A percentile compares a stretch with the other conserved stretches of the same genome.
Evolutionary conservation across 352 stramenopile species (phyloP).

Genomic region (Phytopythium vexans): DNA sequence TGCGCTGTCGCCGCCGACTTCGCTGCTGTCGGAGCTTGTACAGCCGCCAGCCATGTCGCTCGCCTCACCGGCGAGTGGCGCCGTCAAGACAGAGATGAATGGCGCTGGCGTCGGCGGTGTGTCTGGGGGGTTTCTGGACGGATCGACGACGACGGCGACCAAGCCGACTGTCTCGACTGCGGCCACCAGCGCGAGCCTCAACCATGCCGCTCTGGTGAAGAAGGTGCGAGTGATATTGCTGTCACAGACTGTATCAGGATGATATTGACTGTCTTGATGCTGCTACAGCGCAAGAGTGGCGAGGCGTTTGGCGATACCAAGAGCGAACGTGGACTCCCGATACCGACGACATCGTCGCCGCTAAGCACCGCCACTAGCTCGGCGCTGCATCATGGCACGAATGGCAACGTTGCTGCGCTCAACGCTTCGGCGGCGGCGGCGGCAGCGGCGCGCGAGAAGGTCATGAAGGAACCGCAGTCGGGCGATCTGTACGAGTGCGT

Average conservation of each 20-base stretch:
- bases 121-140: no score
- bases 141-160: not conserved
- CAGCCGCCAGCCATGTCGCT: constrained; percentile 41
- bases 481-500: constrained; percentile 83
- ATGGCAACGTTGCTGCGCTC: constrained; percentile 13
- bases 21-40: constrained; percentile 57
- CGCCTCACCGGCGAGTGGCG: not conserved
- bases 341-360: constrained; percentile 12
- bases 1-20: constrained; percentile 68
- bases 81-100: not conserved
- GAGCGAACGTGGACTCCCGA: constrained; percentile 16
- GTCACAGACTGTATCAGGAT: not conserved
- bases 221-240: constrained; percentile 2
- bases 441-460: constrained; percentile 57
- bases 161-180: not conserved
- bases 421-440: constrained; percentile 24
- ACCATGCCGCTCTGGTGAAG: constrained; percentile 3
- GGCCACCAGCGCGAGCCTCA: not conserved
- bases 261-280: not conserved
- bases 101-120: no score
- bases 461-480: constrained; percentile 81
- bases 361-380: constrained; percentile 12
- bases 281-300: constrained; percentile 44
- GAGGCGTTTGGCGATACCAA: constrained; percentile 45
- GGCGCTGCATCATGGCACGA: constrained; percentile 21